A percentile compares a stretch with the other conserved stretches of the same genome.
phyloP scores from a whole-genome alignment of 1,284 basidiomycete species.

The Malassezia cuniculi region DNA sequence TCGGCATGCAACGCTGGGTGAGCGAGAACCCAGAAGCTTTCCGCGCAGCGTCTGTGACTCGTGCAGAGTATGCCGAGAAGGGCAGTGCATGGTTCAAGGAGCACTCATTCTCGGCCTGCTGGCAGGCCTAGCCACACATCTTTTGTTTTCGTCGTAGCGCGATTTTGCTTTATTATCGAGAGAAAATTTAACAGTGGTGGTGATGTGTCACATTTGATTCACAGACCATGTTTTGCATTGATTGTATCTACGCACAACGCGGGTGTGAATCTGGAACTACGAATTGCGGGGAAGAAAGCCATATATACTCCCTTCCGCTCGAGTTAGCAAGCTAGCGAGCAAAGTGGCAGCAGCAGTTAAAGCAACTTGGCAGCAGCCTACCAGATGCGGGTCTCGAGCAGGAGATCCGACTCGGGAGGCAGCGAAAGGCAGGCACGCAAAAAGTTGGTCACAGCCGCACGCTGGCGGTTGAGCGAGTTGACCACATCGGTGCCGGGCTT shows the following conservation, averaged over 20 bases:
- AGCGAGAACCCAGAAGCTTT: constrained; percentile 34
- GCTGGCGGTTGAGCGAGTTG: constrained; percentile 87
- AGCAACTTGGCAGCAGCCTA: no score
- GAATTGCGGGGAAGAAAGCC: no score
- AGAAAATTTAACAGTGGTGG: no score
- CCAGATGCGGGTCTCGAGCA: constrained; percentile 41
- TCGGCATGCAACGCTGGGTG: constrained; percentile 77
- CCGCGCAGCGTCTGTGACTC: constrained; percentile 53
- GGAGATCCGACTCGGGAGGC: constrained; percentile 39
- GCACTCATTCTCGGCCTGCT: constrained; percentile 33
- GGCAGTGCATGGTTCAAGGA: constrained; percentile 62
- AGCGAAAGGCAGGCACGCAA: constrained; percentile 52
- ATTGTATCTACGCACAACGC: no score
- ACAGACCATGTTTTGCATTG: no score
- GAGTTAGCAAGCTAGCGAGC: no score
- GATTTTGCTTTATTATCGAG: no score
- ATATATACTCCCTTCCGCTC: no score
- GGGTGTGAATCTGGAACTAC: no score
- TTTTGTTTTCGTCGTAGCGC: no score
- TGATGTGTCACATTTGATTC: no score
- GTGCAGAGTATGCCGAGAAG: constrained; percentile 76
- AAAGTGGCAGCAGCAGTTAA: no score
- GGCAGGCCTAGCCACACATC: constrained; percentile 1
- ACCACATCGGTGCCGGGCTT: constrained; percentile 89
- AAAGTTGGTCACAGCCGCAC: constrained; percentile 83